Evolutionary conservation across 106 monocot species (phyloP).

Genomic region (Allium cepa): DNA sequence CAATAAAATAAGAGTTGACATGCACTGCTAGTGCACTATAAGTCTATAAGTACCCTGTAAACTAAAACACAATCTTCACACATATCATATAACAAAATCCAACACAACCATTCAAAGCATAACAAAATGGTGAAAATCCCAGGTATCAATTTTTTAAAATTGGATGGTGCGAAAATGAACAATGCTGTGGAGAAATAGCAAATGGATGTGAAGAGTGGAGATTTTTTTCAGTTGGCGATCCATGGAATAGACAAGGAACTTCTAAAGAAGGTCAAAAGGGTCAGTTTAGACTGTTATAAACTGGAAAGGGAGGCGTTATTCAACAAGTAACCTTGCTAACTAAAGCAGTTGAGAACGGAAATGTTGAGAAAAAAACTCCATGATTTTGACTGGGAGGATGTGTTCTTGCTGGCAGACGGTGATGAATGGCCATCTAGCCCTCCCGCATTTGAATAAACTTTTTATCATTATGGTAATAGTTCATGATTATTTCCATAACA

Average conservation of each 20-base stretch:
- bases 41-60: constrained; percentile 6
- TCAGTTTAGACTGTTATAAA: constrained; percentile 38
- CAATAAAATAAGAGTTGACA: constrained; percentile 7
- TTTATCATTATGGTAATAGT: too few relatives aligned
- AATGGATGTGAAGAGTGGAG: constrained; percentile 55
- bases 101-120: background rate
- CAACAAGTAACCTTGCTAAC: constrained; percentile 37
- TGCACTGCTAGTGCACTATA: background rate
- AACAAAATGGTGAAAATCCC: constrained; percentile 17
- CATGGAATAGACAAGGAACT: constrained; percentile 53
- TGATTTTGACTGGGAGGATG: constrained; percentile 53
- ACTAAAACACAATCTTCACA: background rate
- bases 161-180: constrained; percentile 18
- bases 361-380: constrained; percentile 11
- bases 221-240: constrained; percentile 66
- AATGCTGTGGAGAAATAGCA: constrained; percentile 35
- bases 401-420: constrained; percentile 37
- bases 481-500: too few relatives aligned
- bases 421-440: constrained; percentile 47
- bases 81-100: background rate
- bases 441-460: constrained; percentile 31
- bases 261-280: constrained; percentile 51
- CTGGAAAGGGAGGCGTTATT: constrained; percentile 45
- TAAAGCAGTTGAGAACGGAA: constrained; percentile 7
- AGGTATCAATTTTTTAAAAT: constrained; percentile 42